Evolutionary conservation across 345 rosid species (phyloP).

Genomic region (Arabidopsis arenosa): DNA sequence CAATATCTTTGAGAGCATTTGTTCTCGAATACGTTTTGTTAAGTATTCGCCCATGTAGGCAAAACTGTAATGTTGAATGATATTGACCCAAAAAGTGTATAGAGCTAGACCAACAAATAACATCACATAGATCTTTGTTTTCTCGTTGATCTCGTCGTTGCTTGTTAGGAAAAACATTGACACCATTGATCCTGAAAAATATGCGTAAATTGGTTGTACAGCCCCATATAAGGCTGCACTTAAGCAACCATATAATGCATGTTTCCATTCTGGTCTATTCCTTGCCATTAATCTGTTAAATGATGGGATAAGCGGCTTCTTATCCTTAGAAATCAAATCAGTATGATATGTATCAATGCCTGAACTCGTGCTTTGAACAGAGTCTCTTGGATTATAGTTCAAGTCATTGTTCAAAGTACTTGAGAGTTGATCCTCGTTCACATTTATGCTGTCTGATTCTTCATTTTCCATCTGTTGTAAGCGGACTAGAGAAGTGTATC

Average conservation of each 20-base stretch:
- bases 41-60: conserved; percentile 41
- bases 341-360: conserved; percentile 1
- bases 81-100: conserved; percentile 42
- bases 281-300: conserved; percentile 56
- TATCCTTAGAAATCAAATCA: conserved; percentile 7
- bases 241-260: conserved; percentile 20
- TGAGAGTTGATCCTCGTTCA: neutral
- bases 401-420: conserved; percentile 36
- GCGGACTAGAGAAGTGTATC: conserved; percentile 66
- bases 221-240: conserved; percentile 60
- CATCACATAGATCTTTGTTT: conserved; percentile 51
- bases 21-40: conserved; percentile 65
- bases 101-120: conserved; percentile 17
- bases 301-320: conserved; percentile 52
- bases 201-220: conserved; percentile 57
- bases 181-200: conserved; percentile 52
- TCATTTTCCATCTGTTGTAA: conserved; percentile 58
- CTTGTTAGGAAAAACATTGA: conserved; percentile 52
- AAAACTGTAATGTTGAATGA: conserved; percentile 64
- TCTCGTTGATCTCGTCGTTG: conserved; percentile 52
- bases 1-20: conserved; percentile 64
- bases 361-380: conserved; percentile 44
- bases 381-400: conserved; percentile 46
- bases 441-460: conserved; percentile 41
- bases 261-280: conserved; percentile 68